A percentile compares a stretch with the other conserved stretches of the same genome.
Conservation (phyloP, 1,139 yeast genomes). For the Scheffersomyces illinoinensis region DNA sequence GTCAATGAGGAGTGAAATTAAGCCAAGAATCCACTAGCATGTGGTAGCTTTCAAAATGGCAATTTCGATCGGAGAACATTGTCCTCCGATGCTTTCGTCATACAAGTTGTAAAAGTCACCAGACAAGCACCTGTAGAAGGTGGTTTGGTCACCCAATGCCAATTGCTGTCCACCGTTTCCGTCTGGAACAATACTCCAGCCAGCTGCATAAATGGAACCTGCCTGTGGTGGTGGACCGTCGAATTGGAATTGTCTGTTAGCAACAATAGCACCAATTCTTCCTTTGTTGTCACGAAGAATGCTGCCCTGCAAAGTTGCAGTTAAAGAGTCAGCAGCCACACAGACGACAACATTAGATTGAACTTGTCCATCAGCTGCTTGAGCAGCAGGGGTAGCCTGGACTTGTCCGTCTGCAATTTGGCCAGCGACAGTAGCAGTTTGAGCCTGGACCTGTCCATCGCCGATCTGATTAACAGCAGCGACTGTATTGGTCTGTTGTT, state of each 20-base stretch:
- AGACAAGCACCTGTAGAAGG: conserved; percentile 44
- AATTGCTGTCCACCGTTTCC: conserved; percentile 25
- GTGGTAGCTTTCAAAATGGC: conserved; percentile 33
- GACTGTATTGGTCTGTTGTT: conserved; percentile 17
- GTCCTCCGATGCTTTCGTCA: conserved; percentile 39
- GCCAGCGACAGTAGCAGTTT: conserved; percentile 25
- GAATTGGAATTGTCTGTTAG: conserved; percentile 48
- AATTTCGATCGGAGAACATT: conserved; percentile 39
- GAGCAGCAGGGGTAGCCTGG: conserved; percentile 16
- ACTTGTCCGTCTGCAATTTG: conserved; percentile 44
- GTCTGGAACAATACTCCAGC: conserved; percentile 36
- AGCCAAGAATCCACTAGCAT: conserved; percentile 18
- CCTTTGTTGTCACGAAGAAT: conserved; percentile 32
- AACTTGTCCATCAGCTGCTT: not conserved
- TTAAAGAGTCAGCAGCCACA: conserved; percentile 27
- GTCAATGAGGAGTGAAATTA: not conserved
- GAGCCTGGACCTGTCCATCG: conserved; percentile 25
- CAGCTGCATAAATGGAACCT: conserved; percentile 41
- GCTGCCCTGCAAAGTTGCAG: conserved; percentile 28
- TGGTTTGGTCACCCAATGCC: conserved; percentile 39
- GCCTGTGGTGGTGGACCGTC: conserved; percentile 49
- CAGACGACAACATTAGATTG: conserved; percentile 21
- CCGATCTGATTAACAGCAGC: conserved; percentile 28
- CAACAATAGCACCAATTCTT: conserved; percentile 45
- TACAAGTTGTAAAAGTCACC: conserved; percentile 48